phyloP scores from a whole-genome alignment of 2,329 filamentous ascomycete genomes.

The Colletotrichum sp. region DNA sequence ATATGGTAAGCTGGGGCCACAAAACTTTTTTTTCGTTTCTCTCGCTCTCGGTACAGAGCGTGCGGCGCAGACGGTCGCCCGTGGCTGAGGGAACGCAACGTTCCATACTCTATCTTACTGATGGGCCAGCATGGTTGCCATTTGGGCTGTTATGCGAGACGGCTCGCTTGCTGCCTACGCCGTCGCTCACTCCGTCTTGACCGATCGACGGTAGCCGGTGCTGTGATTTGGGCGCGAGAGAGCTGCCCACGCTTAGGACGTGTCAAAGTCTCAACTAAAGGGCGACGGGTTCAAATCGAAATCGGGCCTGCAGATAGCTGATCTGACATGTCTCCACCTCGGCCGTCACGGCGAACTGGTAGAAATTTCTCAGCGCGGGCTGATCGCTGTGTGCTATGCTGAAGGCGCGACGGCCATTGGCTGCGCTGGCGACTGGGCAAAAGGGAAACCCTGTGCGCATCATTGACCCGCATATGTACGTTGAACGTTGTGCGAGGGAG shows the following conservation, averaged over 20 bases:
- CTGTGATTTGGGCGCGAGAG: background rate
- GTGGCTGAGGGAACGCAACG: slow-evolving; percentile 17
- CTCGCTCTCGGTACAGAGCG: background rate
- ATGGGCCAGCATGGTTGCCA: background rate
- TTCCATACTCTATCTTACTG: background rate
- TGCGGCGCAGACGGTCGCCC: background rate
- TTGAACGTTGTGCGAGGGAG: slow-evolving; percentile 7
- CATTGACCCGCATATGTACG: slow-evolving; percentile 19
- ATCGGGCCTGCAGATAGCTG: slow-evolving; percentile 14
- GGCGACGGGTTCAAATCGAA: background rate
- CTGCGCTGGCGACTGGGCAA: background rate
- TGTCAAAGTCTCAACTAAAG: background rate
- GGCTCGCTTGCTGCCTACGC: background rate
- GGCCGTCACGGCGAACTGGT: background rate
- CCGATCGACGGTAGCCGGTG: background rate
- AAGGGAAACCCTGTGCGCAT: slow-evolving; percentile 19
- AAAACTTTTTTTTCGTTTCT: background rate
- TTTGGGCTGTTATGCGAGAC: background rate
- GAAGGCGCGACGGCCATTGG: slow-evolving; percentile 3
- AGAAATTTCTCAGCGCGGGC: background rate
- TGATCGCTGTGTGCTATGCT: background rate
- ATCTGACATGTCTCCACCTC: slow-evolving; percentile 15
- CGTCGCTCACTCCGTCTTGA: background rate
- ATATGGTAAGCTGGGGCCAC: background rate
- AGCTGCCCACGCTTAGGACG: background rate